Base-by-base conservation (phyloP, 2,329 filamentous ascomycete species). In the Nemania diffusa region DNA sequence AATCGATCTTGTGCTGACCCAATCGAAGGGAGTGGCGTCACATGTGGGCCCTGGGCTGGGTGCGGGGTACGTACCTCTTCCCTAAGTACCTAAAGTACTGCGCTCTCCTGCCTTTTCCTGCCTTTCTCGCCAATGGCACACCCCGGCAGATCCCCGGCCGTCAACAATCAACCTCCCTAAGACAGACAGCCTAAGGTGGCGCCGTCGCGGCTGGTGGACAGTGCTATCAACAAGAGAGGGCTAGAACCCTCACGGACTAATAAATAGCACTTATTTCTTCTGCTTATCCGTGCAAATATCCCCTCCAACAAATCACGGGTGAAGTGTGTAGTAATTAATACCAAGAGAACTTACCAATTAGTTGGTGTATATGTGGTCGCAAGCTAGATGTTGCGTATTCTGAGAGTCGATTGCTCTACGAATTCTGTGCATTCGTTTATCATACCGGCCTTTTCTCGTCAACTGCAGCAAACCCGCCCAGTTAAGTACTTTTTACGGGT, bases 1-100 rank as follows among this genome's bases (percentile, higher is more conserved):
- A 59, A 62, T 69, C 64, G 29, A 66, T 52, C 34, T 60, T 65
- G 68, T 68, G 65, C 62, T 48, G 56, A 27, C 50, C 62, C 62
- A 52, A 60, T 53, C 48, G 48, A 40, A 27, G 20, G 26, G 13
- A 52, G 58, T 69, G 68, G 68, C 57, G 68, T 69, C 68, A 62
- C 52, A 17, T 32, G 29, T 57, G 55, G 55, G 55, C 29, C 22
- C 52, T 44, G 37, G 52, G 29, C 29, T 37, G 22, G 56, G 48
- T 52, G 64, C 61, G 67, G 61, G 57, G 64, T 55, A 67, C 56
- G 63, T 68, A 66, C 56, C 59, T 62, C 27, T 32, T 26, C 20
- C 11, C 34, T 40, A 13, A n/a, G n/a, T n/a, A n/a, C n/a, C n/a
- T n/a, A n/a, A n/a, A n/a, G n/a, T n/a, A n/a, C n/a, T n/a, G 6